A percentile compares a stretch with the other conserved stretches of the same genome.
Evolutionary conservation across 2,329 filamentous ascomycete species (phyloP).

Genomic region (Daldinia eschscholtzii): DNA sequence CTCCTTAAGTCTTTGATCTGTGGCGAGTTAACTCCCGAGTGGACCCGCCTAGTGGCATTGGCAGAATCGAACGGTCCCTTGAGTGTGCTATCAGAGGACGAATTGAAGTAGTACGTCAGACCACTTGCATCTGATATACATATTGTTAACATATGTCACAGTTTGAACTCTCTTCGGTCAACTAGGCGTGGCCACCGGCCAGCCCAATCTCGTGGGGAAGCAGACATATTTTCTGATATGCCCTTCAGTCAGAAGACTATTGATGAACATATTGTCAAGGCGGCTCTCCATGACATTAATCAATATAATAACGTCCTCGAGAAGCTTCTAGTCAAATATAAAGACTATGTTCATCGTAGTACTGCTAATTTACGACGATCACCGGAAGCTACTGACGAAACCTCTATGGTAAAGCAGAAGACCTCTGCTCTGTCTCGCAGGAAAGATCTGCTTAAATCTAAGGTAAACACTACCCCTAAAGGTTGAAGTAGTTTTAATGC

Average conservation of each 20-base stretch:
- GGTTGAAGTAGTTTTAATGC: background rate
- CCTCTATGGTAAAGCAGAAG: conserved; percentile 30
- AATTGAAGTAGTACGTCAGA: conserved; percentile 38
- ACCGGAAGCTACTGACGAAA: background rate
- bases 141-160: conserved; percentile 19
- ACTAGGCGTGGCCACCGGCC: background rate
- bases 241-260: conserved; percentile 18
- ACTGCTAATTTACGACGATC: conserved; percentile 19
- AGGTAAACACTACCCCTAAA: conserved; percentile 21
- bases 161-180: conserved; percentile 15
- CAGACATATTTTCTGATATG: conserved; percentile 16
- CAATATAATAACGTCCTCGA: conserved; percentile 38
- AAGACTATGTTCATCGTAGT: conserved; percentile 33
- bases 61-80: conserved; percentile 36
- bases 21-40: conserved; percentile 31
- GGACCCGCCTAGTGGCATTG: conserved; percentile 23
- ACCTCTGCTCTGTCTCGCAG: conserved; percentile 18
- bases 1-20: conserved; percentile 28
- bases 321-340: conserved; percentile 32
- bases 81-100: conserved; percentile 35
- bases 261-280: conserved; percentile 13
- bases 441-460: conserved; percentile 28
- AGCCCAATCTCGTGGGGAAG: conserved; percentile 1
- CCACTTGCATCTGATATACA: background rate
- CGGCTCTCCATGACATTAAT: conserved; percentile 31